These are phyloP conservation scores for Chaetothyriales sp. DNA, from an alignment of 2,329 filamentous ascomycete species.

Conservation along the genomic window DNA sequence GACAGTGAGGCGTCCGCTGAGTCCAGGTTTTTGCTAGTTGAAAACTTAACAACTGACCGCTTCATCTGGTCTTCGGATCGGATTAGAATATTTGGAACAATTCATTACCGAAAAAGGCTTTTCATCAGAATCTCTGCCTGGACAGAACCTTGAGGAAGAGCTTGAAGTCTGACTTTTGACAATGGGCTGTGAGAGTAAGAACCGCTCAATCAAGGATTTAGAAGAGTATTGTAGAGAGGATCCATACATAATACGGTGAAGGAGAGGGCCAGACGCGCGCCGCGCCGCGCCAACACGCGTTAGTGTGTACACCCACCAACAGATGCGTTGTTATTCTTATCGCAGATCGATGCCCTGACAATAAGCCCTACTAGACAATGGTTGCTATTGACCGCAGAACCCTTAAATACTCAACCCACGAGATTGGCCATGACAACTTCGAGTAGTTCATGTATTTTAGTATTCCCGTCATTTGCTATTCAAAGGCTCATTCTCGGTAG, in stretches of 20 bases:
- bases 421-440: neutral
- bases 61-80: constrained; percentile 55
- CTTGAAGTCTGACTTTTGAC: neutral
- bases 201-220: too few species aligned
- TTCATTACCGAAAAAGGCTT: neutral
- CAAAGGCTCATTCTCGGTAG: neutral
- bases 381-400: neutral
- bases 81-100: constrained; percentile 62
- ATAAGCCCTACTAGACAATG: neutral
- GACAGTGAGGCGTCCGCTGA: constrained; percentile 34
- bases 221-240: too few species aligned
- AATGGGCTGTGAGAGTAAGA: neutral
- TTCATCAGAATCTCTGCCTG: neutral
- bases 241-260: too few species aligned
- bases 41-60: constrained; percentile 38
- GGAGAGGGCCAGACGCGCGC: too few species aligned
- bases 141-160: neutral
- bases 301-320: too few species aligned
- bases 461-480: neutral
- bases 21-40: constrained; percentile 74
- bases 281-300: too few species aligned
- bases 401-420: neutral
- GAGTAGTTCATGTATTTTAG: neutral
- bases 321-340: neutral
- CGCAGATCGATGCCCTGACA: neutral